Conservation (phyloP, 225 moss, liverwort and hornwort genomes). For the Physcomitrium patens region DNA sequence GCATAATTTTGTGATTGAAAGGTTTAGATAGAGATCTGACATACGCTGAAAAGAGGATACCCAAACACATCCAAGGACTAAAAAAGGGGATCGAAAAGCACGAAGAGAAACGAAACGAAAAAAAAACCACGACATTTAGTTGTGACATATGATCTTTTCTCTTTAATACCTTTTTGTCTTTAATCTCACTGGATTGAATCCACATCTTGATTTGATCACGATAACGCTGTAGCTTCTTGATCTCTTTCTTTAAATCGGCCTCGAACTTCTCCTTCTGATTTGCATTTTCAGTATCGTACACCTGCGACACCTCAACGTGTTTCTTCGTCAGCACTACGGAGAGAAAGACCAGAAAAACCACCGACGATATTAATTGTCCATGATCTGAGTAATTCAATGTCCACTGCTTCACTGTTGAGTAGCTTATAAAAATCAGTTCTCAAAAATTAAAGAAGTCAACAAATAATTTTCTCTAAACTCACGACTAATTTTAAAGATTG, state of each 20-base stretch:
- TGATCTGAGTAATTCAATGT: slow-evolving; percentile 4
- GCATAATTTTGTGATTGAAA: no score
- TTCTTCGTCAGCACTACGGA: slow-evolving; percentile 2
- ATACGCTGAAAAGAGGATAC: no score
- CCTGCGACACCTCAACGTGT: slow-evolving; percentile 55
- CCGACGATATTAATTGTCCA: not conserved
- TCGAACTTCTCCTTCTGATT: slow-evolving; percentile 99
- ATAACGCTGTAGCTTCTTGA: slow-evolving; percentile 97
- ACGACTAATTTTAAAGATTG: not conserved
- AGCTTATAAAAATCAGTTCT: slow-evolving; percentile 10
- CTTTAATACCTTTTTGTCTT: slow-evolving; percentile 86
- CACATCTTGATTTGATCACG: slow-evolving; percentile 99
- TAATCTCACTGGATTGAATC: slow-evolving; percentile 99
- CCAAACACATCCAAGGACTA: no score
- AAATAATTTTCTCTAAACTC: slow-evolving; percentile 11
- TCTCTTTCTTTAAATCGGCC: slow-evolving; percentile 97
- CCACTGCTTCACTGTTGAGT: not conserved
- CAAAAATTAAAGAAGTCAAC: slow-evolving; percentile 11
- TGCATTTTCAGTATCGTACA: slow-evolving; percentile 98
- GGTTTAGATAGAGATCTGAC: no score
- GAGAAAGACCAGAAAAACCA: slow-evolving; percentile 9
- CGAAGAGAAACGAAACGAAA: no score
- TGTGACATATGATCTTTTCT: no score
- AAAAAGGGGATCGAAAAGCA: no score
- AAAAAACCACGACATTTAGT: no score